These are phyloP conservation scores for Rhodotorula taiwanensis DNA, from an alignment of 768 basidiomycete genomes.

Conservation along the genomic window DNA sequence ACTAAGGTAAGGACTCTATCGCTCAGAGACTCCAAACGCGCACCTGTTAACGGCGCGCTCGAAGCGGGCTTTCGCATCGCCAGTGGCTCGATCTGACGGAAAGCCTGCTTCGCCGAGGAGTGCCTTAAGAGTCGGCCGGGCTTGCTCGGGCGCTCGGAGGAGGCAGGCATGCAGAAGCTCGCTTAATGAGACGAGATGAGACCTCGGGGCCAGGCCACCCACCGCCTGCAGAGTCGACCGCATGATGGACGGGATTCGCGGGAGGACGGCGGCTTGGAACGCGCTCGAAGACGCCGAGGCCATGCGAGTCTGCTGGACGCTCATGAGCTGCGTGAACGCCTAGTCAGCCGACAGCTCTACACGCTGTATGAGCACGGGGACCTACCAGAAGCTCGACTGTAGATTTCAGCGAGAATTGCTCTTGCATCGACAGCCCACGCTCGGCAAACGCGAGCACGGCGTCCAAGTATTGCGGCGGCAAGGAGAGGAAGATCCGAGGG, in stretches of 20 bases:
- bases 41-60: conserved; percentile 20
- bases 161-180: conserved; percentile 47
- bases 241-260: conserved; percentile 42
- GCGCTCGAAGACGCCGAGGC: conserved; percentile 38
- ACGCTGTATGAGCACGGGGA: not conserved
- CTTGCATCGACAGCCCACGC: conserved; percentile 44
- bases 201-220: conserved; percentile 45
- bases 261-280: conserved; percentile 37
- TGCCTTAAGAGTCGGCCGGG: conserved; percentile 40
- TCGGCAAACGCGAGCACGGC: conserved; percentile 44
- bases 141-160: conserved; percentile 43
- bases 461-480: conserved; percentile 41
- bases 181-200: conserved; percentile 46
- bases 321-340: conserved; percentile 12
- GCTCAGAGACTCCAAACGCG: not conserved
- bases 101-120: conserved; percentile 42
- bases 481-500: conserved; percentile 42
- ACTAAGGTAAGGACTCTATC: not conserved
- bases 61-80: conserved; percentile 44
- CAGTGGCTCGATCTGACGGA: conserved; percentile 43
- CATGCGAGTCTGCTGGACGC: conserved; percentile 37
- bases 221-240: conserved; percentile 43
- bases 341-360: no score
- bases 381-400: conserved; percentile 46
- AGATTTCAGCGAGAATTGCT: conserved; percentile 46